phyloP scores from a whole-genome alignment of 805 yeast genomes.

The Torulaspora quercuum region DNA sequence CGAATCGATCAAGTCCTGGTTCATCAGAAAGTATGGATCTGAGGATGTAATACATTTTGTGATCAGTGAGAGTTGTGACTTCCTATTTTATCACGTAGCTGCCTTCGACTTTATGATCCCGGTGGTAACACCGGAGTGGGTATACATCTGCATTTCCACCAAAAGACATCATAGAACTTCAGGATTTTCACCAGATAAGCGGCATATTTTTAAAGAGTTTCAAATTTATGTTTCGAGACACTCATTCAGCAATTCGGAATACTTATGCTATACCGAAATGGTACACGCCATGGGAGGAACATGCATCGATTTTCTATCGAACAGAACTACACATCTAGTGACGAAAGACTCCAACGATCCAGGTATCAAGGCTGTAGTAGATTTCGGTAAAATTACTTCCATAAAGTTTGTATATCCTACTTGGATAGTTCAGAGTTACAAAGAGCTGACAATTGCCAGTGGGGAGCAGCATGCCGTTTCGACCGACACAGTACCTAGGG shows the following conservation, averaged over 20 bases:
- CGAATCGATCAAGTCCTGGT: constrained; percentile 16
- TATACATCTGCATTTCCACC: constrained; percentile 20
- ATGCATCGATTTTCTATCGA: constrained; percentile 55
- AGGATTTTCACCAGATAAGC: constrained; percentile 66
- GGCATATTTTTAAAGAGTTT: constrained; percentile 57
- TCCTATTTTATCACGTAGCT: constrained; percentile 31
- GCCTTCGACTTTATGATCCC: constrained; percentile 33
- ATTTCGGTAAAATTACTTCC: constrained; percentile 36
- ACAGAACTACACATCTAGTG: constrained; percentile 75
- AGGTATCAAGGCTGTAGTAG: constrained; percentile 51
- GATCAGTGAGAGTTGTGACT: constrained; percentile 22
- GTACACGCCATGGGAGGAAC: constrained; percentile 72
- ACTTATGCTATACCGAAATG: constrained; percentile 60
- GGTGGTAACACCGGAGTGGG: constrained; percentile 32
- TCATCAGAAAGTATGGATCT: constrained; percentile 13
- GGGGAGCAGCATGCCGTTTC: constrained; percentile 54
- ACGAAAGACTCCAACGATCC: constrained; percentile 56
- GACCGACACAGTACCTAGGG: constrained; percentile 17
- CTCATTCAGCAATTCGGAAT: constrained; percentile 58
- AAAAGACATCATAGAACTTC: constrained; percentile 27
- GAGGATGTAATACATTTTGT: constrained; percentile 26
- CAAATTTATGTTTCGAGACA: constrained; percentile 46
- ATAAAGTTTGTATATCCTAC: constrained; percentile 68
- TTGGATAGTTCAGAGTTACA: constrained; percentile 75
- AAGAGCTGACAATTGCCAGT: constrained; percentile 46